Conservation (phyloP, 176 grass and related monocot species). For the Zoysia pacifica region DNA sequence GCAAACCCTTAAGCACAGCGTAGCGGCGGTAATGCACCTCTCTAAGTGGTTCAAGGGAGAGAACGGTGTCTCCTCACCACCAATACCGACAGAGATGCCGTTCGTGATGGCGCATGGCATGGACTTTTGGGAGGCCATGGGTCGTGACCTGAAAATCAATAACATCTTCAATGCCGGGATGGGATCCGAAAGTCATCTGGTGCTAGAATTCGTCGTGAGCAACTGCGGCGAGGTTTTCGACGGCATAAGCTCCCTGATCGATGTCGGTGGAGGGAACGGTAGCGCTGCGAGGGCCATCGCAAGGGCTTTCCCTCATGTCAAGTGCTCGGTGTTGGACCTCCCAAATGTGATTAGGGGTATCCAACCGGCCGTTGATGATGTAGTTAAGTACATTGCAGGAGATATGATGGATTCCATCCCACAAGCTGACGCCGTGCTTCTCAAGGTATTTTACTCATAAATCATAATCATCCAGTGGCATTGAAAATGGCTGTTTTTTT, state of each 20-base stretch:
- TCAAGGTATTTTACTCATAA: background rate
- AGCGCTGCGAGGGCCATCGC: slow-evolving; percentile 10
- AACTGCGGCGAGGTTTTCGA: slow-evolving; percentile 2
- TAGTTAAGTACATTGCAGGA: slow-evolving; percentile 22
- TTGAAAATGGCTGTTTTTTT: too few species aligned
- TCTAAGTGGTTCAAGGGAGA: slow-evolving; percentile 39
- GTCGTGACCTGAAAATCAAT: background rate
- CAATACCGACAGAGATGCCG: background rate
- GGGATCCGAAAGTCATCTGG: background rate
- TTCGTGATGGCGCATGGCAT: background rate
- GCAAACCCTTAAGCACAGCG: background rate
- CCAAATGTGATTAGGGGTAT: slow-evolving; percentile 25
- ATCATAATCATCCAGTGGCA: background rate
- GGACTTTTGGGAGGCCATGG: background rate
- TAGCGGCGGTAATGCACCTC: background rate
- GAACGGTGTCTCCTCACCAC: background rate
- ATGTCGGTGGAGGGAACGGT: slow-evolving; percentile 43
- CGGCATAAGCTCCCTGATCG: slow-evolving; percentile 31
- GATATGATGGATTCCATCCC: slow-evolving; percentile 42
- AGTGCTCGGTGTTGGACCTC: slow-evolving; percentile 50
- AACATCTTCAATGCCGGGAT: slow-evolving; percentile 12
- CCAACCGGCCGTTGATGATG: background rate
- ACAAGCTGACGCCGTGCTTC: slow-evolving; percentile 20
- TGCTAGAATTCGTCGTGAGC: background rate
- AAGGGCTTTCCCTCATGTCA: slow-evolving; percentile 32